Evolutionary conservation across 345 rosid species (phyloP).

Genomic region (Murraya paniculata): DNA sequence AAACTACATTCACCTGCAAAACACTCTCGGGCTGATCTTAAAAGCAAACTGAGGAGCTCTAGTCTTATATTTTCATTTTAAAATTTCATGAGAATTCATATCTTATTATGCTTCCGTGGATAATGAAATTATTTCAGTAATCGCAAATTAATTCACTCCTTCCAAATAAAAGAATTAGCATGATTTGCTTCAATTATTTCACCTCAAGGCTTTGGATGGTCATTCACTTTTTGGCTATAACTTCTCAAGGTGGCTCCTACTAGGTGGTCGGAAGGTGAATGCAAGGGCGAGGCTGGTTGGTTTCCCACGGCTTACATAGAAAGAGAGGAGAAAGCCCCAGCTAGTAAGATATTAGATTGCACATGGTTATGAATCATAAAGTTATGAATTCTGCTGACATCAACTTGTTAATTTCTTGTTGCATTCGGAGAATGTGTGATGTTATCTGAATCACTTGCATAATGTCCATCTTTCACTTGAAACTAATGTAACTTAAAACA

Average conservation of each 20-base stretch:
- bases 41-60: neutral
- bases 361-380: too few species aligned
- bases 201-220: too few species aligned
- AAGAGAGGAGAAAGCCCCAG: conserved; percentile 62
- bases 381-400: too few species aligned
- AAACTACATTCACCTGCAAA: neutral
- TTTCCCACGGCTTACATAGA: conserved; percentile 78
- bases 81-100: neutral
- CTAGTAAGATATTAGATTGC: conserved; percentile 44
- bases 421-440: too few species aligned
- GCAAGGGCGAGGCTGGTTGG: conserved; percentile 71
- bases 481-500: too few species aligned
- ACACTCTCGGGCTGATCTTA: neutral
- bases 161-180: neutral
- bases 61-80: neutral
- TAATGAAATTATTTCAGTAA: neutral
- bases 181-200: too few species aligned
- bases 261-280: too few species aligned
- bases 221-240: conserved; percentile 4
- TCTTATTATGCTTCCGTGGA: neutral
- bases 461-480: too few species aligned
- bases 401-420: too few species aligned
- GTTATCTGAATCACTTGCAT: too few species aligned
- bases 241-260: neutral
- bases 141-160: neutral